These are phyloP conservation scores for Boletus barrowsii DNA, from an alignment of 768 basidiomycete species.

Conservation along the genomic window DNA sequence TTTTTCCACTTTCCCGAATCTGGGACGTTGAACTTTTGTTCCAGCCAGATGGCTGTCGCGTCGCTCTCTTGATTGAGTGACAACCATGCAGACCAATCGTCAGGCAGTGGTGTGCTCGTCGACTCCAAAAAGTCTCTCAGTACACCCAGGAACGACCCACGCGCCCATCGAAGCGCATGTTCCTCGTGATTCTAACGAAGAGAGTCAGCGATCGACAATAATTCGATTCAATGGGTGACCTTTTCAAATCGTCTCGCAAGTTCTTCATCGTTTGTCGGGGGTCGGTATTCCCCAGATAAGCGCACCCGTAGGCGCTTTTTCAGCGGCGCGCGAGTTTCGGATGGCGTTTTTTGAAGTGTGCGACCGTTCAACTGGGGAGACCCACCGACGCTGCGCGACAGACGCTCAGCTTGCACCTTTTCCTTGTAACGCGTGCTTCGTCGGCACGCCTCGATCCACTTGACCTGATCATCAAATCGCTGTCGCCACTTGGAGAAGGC, in stretches of 20 bases:
- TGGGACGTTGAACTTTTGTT: constrained; percentile 71
- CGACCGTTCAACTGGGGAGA: constrained; percentile 23
- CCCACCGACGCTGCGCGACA: constrained; percentile 25
- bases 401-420: constrained; percentile 39
- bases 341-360: constrained; percentile 9
- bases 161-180: constrained; percentile 70
- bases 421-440: constrained; percentile 61
- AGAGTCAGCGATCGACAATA: neutral
- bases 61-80: constrained; percentile 71
- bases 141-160: constrained; percentile 58
- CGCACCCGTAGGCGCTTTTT: constrained; percentile 35
- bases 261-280: constrained; percentile 61
- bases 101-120: constrained; percentile 29
- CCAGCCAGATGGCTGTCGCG: constrained; percentile 77
- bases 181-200: constrained; percentile 63
- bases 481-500: constrained; percentile 48
- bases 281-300: constrained; percentile 42
- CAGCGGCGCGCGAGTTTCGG: constrained; percentile 20
- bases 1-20: constrained; percentile 59
- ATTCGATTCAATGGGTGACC: constrained; percentile 36
- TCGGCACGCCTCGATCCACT: constrained; percentile 60
- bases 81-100: constrained; percentile 67
- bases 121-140: constrained; percentile 37
- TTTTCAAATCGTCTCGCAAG: constrained; percentile 65
- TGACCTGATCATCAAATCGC: constrained; percentile 41